Evolutionary conservation across 768 basidiomycete species (phyloP).

Genomic region (Boletus bicolor): DNA sequence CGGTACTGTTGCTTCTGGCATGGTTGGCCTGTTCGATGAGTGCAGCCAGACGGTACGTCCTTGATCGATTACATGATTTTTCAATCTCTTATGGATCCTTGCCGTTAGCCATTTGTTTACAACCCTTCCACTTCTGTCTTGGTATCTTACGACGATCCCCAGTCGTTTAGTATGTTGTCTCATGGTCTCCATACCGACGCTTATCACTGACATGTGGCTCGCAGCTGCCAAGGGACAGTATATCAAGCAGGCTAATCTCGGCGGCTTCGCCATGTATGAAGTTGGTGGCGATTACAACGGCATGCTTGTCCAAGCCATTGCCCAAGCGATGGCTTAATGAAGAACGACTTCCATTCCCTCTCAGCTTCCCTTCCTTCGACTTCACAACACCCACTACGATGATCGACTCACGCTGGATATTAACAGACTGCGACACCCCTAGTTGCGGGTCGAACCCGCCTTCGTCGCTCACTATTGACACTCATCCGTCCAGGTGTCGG

Average conservation of each 20-base stretch:
- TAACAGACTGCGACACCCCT: background rate
- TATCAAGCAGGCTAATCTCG: slow-evolving; percentile 34
- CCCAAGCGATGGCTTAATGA: slow-evolving; percentile 23
- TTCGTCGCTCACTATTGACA: background rate
- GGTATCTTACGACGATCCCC: slow-evolving; percentile 64
- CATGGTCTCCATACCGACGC: background rate
- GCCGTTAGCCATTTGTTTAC: slow-evolving; percentile 62
- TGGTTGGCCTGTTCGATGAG: slow-evolving; percentile 53
- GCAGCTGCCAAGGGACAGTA: slow-evolving; percentile 43
- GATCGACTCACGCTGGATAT: slow-evolving; percentile 23
- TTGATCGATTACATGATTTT: background rate
- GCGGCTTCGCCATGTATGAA: slow-evolving; percentile 47
- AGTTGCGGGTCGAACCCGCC: slow-evolving; percentile 9
- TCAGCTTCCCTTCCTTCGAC: slow-evolving; percentile 8
- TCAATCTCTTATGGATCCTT: background rate
- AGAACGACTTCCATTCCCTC: slow-evolving; percentile 5
- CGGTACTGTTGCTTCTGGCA: slow-evolving; percentile 50
- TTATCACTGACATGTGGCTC: background rate
- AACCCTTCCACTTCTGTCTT: slow-evolving; percentile 49
- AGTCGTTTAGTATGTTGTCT: slow-evolving; percentile 49
- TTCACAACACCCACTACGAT: slow-evolving; percentile 5
- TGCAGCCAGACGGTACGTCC: slow-evolving; percentile 72
- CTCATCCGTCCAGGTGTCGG: slow-evolving; percentile 18
- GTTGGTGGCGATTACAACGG: slow-evolving; percentile 41
- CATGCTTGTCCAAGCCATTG: slow-evolving; percentile 35